Base-by-base conservation (phyloP, 306 rosid species). In the Lupinus albus region DNA sequence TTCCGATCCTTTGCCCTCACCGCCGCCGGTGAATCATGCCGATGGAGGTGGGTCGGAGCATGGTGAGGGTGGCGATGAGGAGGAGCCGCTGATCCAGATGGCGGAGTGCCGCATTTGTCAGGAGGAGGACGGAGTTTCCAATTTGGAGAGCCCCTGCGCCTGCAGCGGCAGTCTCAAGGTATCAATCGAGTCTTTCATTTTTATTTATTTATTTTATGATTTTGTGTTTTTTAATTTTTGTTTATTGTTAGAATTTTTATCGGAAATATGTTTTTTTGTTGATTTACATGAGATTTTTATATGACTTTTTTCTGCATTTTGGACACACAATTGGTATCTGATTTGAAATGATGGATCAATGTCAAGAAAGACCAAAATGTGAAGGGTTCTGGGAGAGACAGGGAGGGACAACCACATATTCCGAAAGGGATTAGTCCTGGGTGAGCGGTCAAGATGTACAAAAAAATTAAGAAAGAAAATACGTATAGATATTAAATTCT, bases 81-180 rank as follows among this genome's bases (percentile, higher is more conserved):
- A 87, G 36, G 91, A 82, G 52, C 92, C 85, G 55, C 80, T 89
- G 79, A 80, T 89, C 70, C 91, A 82, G 88, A 64, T 32, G 75
- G 96, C 81, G 17, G 98, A 92, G 80, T 92, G 98, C 72, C 98
- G 98, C 16, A 92, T 92, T 82, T 92, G 98, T 55, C 98, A 92
- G 88, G 96, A 89, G 71, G 98, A 92, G 78, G 98, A 92, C 21
- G 61, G 75, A 48, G 51, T 80, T 58, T 72, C 71, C 58, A 91
- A 86, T 79, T 81, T 92, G 82, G 98, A 92, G 72, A 80, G 85
- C 6, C 98, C 98, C 20, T 92, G 98, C 69, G 89, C 81, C 54
- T 92, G 98, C 76, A 84, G 89, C 77, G 98, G 98, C 47, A 92
- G 98, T 80, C 95, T 92, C 30, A 89, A 89, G 95, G 98, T 92